These are phyloP conservation scores for Hansfordia pulvinata DNA, from an alignment of 2,329 filamentous ascomycete genomes.

Conservation along the genomic window DNA sequence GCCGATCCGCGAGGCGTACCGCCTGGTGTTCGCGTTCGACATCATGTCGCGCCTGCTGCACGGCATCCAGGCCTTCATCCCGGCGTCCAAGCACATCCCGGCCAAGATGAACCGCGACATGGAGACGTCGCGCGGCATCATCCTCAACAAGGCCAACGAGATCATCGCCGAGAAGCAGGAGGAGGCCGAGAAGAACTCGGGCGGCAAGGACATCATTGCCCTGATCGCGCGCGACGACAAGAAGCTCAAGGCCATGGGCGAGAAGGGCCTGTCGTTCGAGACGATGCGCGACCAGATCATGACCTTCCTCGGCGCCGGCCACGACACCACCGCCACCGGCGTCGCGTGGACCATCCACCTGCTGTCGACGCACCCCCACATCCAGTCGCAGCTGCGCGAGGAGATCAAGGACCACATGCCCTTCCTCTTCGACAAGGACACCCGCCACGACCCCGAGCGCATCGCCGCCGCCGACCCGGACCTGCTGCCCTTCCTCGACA, in stretches of 20 bases:
- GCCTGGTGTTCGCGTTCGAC: slow-evolving; percentile 37
- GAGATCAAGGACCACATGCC: slow-evolving; percentile 24
- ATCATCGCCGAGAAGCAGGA: slow-evolving; percentile 58
- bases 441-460: too few relatives aligned
- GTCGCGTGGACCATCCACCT: slow-evolving; percentile 27
- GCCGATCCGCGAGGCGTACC: slow-evolving; percentile 43
- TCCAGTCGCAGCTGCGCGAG: slow-evolving; percentile 22
- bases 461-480: slow-evolving; percentile 21
- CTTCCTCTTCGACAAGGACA: too few relatives aligned
- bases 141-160: slow-evolving; percentile 37
- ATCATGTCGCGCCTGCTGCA: slow-evolving; percentile 38
- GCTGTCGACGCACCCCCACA: slow-evolving; percentile 18
- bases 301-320: slow-evolving; percentile 28
- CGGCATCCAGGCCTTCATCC: slow-evolving; percentile 48
- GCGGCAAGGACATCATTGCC: slow-evolving; percentile 22
- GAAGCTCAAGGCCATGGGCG: too few relatives aligned
- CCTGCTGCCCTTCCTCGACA: slow-evolving; percentile 23
- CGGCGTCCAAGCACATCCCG: slow-evolving; percentile 41
- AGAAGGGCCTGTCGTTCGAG: slow-evolving; percentile 24
- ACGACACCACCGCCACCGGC: slow-evolving; percentile 27
- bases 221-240: slow-evolving; percentile 21
- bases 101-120: slow-evolving; percentile 61
- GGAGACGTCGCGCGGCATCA: too few relatives aligned
- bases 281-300: slow-evolving; percentile 24
- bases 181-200: slow-evolving; percentile 29